Percentiles rank a stretch among this genome's conserved stretches.
These are phyloP conservation scores for Rhodosporidiobolus sp. DNA, from an alignment of 768 basidiomycete genomes.

Conservation along the genomic window DNA sequence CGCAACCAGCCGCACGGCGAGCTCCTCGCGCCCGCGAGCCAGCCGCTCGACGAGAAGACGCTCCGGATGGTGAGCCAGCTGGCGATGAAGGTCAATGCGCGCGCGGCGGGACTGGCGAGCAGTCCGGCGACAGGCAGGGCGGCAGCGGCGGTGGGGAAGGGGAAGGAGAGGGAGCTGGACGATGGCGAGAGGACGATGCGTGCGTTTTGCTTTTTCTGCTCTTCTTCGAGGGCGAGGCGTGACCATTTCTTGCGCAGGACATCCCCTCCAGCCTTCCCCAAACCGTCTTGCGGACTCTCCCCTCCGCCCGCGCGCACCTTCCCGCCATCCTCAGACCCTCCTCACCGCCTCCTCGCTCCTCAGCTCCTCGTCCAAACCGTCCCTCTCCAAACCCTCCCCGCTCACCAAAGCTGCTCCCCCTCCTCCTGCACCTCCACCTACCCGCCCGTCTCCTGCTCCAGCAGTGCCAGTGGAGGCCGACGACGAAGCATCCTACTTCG, in stretches of 20 bases:
- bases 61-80: conserved; percentile 18
- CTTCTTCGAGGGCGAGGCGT: too few relatives aligned
- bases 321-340: background rate
- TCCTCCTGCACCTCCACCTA: background rate
- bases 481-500: conserved; percentile 14
- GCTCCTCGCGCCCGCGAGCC: background rate
- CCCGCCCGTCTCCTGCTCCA: background rate
- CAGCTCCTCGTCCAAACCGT: background rate
- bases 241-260: background rate
- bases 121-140: background rate
- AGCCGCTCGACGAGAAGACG: conserved; percentile 15
- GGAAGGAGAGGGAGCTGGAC: too few relatives aligned
- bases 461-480: background rate
- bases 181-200: background rate
- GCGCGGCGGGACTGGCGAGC: background rate
- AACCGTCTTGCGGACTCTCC: background rate
- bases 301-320: background rate
- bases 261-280: background rate
- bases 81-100: conserved; percentile 11
- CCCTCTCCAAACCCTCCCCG: background rate
- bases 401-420: too few relatives aligned
- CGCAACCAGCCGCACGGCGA: background rate
- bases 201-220: background rate
- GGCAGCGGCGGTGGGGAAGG: background rate
- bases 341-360: background rate